Conservation (phyloP, 2,329 filamentous ascomycete genomes). For the Cladosporium sp. region DNA sequence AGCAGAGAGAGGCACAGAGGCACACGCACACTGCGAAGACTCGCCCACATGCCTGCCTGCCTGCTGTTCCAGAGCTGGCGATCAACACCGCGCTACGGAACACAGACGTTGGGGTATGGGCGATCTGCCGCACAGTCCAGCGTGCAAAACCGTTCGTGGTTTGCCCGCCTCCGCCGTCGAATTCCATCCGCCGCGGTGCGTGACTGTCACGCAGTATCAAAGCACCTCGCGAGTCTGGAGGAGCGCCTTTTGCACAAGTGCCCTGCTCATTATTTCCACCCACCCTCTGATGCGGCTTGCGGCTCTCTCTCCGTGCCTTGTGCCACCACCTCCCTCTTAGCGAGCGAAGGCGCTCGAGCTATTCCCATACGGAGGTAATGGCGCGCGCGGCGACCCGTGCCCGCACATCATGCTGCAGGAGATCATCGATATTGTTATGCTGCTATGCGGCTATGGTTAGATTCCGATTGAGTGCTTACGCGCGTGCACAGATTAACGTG, state of each 20-base stretch:
- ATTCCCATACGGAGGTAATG: not conserved
- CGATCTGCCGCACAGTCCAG: not conserved
- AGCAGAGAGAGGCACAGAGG: not conserved
- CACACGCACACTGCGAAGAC: too few species aligned
- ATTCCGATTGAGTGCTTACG: conserved; percentile 1
- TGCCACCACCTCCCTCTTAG: not conserved
- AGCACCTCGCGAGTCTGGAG: too few species aligned
- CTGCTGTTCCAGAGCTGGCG: not conserved
- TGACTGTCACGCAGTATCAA: too few species aligned
- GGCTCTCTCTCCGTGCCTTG: not conserved
- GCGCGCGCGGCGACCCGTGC: not conserved
- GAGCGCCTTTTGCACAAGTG: too few species aligned
- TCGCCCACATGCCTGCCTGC: not conserved
- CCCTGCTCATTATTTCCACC: not conserved
- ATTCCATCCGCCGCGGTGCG: too few species aligned
- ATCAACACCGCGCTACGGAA: not conserved
- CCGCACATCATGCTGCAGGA: too few species aligned
- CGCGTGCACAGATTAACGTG: not conserved
- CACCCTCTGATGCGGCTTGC: not conserved
- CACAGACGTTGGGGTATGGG: not conserved
- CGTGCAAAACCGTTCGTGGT: not conserved
- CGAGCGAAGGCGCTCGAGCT: not conserved
- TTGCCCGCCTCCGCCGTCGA: not conserved
- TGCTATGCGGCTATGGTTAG: not conserved
- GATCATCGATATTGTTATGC: not conserved